Percentiles rank a stretch among this genome's conserved stretches.
phyloP scores from a whole-genome alignment of 371 early-diverging fungal species.

The Gilbertella persicaria region DNA sequence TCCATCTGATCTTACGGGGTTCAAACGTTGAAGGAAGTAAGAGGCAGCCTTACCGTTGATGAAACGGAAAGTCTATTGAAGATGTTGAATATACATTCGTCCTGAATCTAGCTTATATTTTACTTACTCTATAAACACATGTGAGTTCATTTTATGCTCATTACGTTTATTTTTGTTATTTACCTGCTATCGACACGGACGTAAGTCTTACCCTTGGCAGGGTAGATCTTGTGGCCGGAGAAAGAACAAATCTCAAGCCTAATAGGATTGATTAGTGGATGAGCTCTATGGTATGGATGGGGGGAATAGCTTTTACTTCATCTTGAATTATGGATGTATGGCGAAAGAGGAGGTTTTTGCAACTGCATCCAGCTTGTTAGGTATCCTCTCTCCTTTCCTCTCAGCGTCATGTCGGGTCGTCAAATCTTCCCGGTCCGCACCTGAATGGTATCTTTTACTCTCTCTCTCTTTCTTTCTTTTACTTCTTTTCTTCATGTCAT shows the following conservation, averaged over 20 bases:
- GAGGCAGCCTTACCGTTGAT: slow-evolving; percentile 94
- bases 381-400: no score
- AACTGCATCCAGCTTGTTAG: not conserved
- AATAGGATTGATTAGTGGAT: slow-evolving; percentile 7
- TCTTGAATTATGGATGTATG: slow-evolving; percentile 24
- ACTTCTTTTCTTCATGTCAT: slow-evolving; percentile 10
- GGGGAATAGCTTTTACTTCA: slow-evolving; percentile 25
- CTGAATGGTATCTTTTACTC: no score
- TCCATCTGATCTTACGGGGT: slow-evolving; percentile 97
- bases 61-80: slow-evolving; percentile 86
- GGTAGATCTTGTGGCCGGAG: slow-evolving; percentile 98
- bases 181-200: slow-evolving; percentile 87
- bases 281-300: no score
- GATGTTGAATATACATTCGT: not conserved
- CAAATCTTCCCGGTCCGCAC: no score
- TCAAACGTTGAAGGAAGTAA: slow-evolving; percentile 92
- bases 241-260: slow-evolving; percentile 92
- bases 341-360: slow-evolving; percentile 21
- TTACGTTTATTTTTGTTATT: not conserved
- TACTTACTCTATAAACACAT: slow-evolving; percentile 15
- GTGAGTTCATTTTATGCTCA: not conserved
- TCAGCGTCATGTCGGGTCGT: no score
- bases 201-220: slow-evolving; percentile 92
- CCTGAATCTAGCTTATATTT: not conserved
- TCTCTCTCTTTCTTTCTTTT: not conserved